A percentile compares a stretch with the other conserved stretches of the same genome.
These are phyloP conservation scores for Nigrospora sphaerica DNA, from an alignment of 2,329 filamentous ascomycete genomes.

Conservation along the genomic window DNA sequence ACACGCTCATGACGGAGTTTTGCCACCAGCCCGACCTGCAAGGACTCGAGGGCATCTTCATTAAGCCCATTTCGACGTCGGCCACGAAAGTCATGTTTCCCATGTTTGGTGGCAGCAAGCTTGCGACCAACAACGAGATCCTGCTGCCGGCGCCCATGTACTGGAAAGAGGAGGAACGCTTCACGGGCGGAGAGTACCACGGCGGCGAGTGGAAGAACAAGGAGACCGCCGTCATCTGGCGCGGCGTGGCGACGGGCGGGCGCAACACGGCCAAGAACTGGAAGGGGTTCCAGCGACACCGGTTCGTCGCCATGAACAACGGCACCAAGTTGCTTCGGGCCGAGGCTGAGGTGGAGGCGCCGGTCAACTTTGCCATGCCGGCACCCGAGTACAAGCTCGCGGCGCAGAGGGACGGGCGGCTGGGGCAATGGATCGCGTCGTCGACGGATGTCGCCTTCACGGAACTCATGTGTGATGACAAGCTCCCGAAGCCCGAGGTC, in stretches of 20 bases:
- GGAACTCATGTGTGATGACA: conserved; percentile 42
- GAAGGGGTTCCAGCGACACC: conserved; percentile 67
- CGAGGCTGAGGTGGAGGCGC: conserved; percentile 32
- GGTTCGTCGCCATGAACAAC: conserved; percentile 69
- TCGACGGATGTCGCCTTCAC: conserved; percentile 47
- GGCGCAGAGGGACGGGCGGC: conserved; percentile 34
- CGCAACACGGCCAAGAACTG: conserved; percentile 54
- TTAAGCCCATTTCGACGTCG: conserved; percentile 49
- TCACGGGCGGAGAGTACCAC: conserved; percentile 47
- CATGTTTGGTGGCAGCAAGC: conserved; percentile 63
- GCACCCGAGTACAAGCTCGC: conserved; percentile 36
- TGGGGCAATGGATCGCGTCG: conserved; percentile 40
- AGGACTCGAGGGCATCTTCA: conserved; percentile 57
- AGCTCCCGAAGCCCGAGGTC: conserved; percentile 17
- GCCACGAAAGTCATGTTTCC: conserved; percentile 54
- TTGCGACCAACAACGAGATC: conserved; percentile 64
- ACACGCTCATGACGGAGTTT: conserved; percentile 51
- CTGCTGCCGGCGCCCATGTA: conserved; percentile 64
- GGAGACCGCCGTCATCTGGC: conserved; percentile 48
- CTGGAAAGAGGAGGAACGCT: conserved; percentile 56
- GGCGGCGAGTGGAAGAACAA: conserved; percentile 54
- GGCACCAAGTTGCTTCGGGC: conserved; percentile 47
- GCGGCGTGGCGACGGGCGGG: conserved; percentile 61
- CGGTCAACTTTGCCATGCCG: conserved; percentile 49
- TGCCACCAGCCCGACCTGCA: conserved; percentile 61